These are phyloP conservation scores for Scortechinia acanthostroma DNA, from an alignment of 2,329 filamentous ascomycete genomes.

Conservation along the genomic window DNA sequence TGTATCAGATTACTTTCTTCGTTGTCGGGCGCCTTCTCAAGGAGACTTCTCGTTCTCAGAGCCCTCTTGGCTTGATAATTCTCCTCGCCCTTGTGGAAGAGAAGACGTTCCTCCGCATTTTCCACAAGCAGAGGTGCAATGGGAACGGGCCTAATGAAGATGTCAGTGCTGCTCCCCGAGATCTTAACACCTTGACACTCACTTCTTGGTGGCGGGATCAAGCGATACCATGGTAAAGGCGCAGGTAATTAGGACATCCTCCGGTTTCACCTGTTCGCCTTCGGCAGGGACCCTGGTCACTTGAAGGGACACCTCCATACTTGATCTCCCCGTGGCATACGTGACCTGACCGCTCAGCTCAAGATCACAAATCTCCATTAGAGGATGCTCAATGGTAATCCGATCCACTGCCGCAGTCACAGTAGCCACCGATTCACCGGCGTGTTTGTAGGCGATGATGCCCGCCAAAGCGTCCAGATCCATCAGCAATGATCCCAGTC, in stretches of 20 bases:
- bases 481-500: slow-evolving; percentile 62
- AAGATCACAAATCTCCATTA: slow-evolving; percentile 64
- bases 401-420: slow-evolving; percentile 28
- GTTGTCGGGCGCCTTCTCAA: slow-evolving; percentile 60
- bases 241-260: slow-evolving; percentile 64
- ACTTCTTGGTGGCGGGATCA: slow-evolving; percentile 57
- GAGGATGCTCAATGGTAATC: slow-evolving; percentile 44
- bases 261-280: slow-evolving; percentile 39
- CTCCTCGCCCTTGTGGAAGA: slow-evolving; percentile 55
- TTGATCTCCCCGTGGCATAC: slow-evolving; percentile 60
- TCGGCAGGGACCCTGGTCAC: slow-evolving; percentile 53
- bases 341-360: slow-evolving; percentile 45
- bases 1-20: slow-evolving; percentile 66
- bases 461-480: slow-evolving; percentile 67
- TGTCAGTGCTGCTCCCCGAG: slow-evolving; percentile 6
- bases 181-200: slow-evolving; percentile 11
- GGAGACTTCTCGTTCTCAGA: slow-evolving; percentile 45
- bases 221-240: slow-evolving; percentile 71
- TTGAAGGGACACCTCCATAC: slow-evolving; percentile 65
- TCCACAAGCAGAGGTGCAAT: slow-evolving; percentile 53
- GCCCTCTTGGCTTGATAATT: slow-evolving; percentile 63
- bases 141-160: slow-evolving; percentile 39
- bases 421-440: slow-evolving; percentile 44
- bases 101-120: slow-evolving; percentile 50
- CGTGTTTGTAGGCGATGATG: slow-evolving; percentile 65